Evolutionary conservation across 306 rosid species (phyloP).

Genomic region (Coriaria nepalensis): DNA sequence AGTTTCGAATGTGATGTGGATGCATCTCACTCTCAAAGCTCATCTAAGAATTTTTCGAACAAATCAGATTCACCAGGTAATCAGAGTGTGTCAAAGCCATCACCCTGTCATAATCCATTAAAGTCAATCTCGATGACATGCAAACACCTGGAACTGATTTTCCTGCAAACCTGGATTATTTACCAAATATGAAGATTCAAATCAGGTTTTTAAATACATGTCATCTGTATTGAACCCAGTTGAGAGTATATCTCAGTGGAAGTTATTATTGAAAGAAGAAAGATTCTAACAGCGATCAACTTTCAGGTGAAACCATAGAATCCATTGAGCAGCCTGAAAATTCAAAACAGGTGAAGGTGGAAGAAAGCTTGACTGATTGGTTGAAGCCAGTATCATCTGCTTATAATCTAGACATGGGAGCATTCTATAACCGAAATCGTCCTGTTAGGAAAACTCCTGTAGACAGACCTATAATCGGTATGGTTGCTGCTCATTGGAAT

Average conservation of each 20-base stretch:
- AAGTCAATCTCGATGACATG: constrained; percentile 64
- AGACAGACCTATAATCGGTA: constrained; percentile 62
- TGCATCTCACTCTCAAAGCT: constrained; percentile 30
- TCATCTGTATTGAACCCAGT: constrained; percentile 33
- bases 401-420: constrained; percentile 25
- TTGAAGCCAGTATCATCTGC: constrained; percentile 37
- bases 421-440: constrained; percentile 15
- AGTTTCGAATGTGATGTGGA: constrained; percentile 51
- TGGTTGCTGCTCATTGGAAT: constrained; percentile 69
- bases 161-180: constrained; percentile 37
- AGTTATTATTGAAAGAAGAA: constrained; percentile 26
- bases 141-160: constrained; percentile 92
- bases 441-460: constrained; percentile 34
- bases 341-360: constrained; percentile 26
- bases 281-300: constrained; percentile 25
- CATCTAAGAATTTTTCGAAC: constrained; percentile 29
- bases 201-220: constrained; percentile 69
- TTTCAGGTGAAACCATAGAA: constrained; percentile 33
- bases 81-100: constrained; percentile 35
- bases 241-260: constrained; percentile 27
- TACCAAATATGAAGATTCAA: constrained; percentile 31
- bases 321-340: constrained; percentile 26
- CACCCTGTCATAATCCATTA: constrained; percentile 68
- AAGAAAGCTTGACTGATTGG: constrained; percentile 58
- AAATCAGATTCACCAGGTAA: constrained; percentile 28